These are phyloP conservation scores for Dendrobium nobile DNA, from an alignment of 106 monocot genomes.

Conservation along the genomic window DNA sequence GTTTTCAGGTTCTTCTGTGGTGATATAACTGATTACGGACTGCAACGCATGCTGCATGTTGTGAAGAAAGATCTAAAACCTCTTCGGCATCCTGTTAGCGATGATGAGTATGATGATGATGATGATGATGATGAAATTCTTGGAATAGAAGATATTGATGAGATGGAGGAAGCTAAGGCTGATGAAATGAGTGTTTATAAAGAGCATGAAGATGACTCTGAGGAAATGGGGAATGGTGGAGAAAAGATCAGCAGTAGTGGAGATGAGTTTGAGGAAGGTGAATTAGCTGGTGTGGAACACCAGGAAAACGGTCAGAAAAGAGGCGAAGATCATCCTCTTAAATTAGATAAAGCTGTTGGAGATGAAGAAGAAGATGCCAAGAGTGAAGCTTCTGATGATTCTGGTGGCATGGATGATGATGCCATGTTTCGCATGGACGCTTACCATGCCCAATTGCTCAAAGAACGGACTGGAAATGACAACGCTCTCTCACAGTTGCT, in stretches of 20 bases:
- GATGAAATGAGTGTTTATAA: constrained; percentile 25
- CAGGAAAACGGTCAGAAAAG: constrained; percentile 2
- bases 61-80: constrained; percentile 86
- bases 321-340: constrained; percentile 19
- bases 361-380: constrained; percentile 12
- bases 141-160: constrained; percentile 71
- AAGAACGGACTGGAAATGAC: constrained; percentile 63
- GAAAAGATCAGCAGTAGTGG: constrained; percentile 16
- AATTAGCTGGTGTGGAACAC: constrained; percentile 10
- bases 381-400: constrained; percentile 38
- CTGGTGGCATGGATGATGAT: constrained; percentile 85
- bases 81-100: constrained; percentile 33
- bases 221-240: constrained; percentile 7
- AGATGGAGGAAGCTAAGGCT: constrained; percentile 32
- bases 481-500: constrained; percentile 61
- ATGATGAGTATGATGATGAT: constrained; percentile 40
- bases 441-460: constrained; percentile 59
- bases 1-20: constrained; percentile 76
- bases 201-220: constrained; percentile 27
- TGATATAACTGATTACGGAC: constrained; percentile 62
- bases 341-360: constrained; percentile 13
- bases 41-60: constrained; percentile 66
- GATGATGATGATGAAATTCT: constrained; percentile 78
- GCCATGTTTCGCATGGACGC: constrained; percentile 89
- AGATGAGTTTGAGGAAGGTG: constrained; percentile 19